Evolutionary conservation across 2,329 filamentous ascomycete genomes (phyloP).

Genomic region (Fusarium sp.): DNA sequence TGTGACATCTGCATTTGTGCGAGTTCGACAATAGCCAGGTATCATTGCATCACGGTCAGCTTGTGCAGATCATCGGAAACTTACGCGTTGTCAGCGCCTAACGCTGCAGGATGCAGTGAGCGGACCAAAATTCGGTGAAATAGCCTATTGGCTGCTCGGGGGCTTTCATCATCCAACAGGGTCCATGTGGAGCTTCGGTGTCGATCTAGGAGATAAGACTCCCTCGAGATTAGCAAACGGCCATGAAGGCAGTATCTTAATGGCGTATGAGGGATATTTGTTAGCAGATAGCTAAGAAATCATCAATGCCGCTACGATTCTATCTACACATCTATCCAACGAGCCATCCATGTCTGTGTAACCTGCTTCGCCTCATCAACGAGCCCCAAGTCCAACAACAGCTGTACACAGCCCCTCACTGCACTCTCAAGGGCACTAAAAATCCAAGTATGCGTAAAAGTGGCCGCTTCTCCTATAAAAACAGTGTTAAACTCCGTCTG

Average conservation of each 20-base stretch:
- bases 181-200: neutral
- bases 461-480: constrained; percentile 50
- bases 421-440: constrained; percentile 62
- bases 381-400: constrained; percentile 63
- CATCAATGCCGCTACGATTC: neutral
- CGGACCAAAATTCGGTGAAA: neutral
- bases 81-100: neutral
- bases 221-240: neutral
- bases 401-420: constrained; percentile 63
- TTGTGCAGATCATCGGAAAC: neutral
- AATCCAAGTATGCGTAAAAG: constrained; percentile 68
- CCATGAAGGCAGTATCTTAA: neutral
- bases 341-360: constrained; percentile 67
- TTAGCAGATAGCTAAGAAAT: neutral
- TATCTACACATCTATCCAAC: constrained; percentile 54
- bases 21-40: neutral
- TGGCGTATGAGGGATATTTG: neutral
- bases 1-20: neutral
- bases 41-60: accelerated
- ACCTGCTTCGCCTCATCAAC: constrained; percentile 70
- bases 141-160: neutral
- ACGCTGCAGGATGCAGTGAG: neutral
- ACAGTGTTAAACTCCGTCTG: constrained; percentile 61
- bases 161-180: neutral
- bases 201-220: neutral